Conservation (phyloP, 2,329 filamentous ascomycete genomes). For the Rutstroemia sp. region DNA sequence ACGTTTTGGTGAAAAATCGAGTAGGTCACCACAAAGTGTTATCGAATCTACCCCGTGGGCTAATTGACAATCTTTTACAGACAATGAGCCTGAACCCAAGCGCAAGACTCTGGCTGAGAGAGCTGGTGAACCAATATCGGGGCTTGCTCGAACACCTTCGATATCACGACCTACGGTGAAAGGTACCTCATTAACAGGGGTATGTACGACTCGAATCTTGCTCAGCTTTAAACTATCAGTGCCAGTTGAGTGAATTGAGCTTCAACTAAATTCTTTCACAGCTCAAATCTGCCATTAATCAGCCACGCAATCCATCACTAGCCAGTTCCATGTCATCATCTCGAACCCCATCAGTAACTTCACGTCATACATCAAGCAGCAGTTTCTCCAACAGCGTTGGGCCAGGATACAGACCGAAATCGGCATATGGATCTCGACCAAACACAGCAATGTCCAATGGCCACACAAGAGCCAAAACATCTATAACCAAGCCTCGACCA, state of each 20-base stretch:
- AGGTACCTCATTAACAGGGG: conserved; percentile 21
- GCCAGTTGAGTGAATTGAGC: too few relatives aligned
- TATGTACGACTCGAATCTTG: conserved; percentile 11
- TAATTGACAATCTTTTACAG: conserved; percentile 30
- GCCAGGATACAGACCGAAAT: conserved; percentile 40
- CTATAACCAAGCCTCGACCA: conserved; percentile 34
- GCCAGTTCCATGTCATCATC: conserved; percentile 34
- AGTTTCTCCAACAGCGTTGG: conserved; percentile 53
- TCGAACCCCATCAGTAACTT: conserved; percentile 35
- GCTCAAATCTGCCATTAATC: neutral
- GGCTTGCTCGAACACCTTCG: conserved; percentile 33
- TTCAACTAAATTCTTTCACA: neutral
- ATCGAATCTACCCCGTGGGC: neutral
- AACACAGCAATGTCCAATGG: conserved; percentile 43
- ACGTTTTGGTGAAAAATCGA: conserved; percentile 33
- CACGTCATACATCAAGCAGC: conserved; percentile 37
- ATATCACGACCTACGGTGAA: conserved; percentile 34
- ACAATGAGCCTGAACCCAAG: conserved; percentile 49
- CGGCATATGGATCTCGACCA: conserved; percentile 35
- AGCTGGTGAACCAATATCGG: conserved; percentile 42
- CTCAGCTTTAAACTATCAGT: neutral
- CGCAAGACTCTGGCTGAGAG: conserved; percentile 50
- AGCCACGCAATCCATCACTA: conserved; percentile 24
- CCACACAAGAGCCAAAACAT: conserved; percentile 39
- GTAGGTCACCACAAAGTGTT: conserved; percentile 11